Evolutionary conservation across 148 eudicot species (phyloP), one percentile per base, ranked within the genome.

Genomic region (Cornus kousa): DNA sequence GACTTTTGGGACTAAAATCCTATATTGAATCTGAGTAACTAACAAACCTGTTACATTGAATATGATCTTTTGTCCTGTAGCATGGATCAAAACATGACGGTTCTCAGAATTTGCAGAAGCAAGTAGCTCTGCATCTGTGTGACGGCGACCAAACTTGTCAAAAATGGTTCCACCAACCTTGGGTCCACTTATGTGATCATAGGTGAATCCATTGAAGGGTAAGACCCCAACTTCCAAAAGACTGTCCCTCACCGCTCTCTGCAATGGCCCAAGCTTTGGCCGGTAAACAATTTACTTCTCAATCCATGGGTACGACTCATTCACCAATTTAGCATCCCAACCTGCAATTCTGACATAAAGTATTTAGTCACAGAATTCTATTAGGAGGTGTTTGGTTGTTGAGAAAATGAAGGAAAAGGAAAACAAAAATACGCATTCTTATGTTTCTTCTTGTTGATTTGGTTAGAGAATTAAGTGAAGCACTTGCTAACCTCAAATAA

Each of bases 111-210:
- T 83, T 11, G 85, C 94, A 0, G 97, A 86, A 31, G 88, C 83
- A 28, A 95, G 87, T 67, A 96, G 87, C 87, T 96, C 97, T 11
- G 95, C 99, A 9, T 98, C 92, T 13, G 97, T 88, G 89, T 90
- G 95, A 60, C 99, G 94, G 22, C 85, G 91, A 5, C 94, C 99
- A 67, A 68, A 81, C 43, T 83, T 68, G 35, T 92, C 98, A 71
- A 96, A 96, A 28, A 92, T 92, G 11, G 97, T 96, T 37, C 99
- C 99, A 6, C 99, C 99, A 65, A 96, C 93, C 79, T 96, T 96
- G 77, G 99, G 93, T 31, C 99, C 99, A 46, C 86, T 93, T 31
- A 92, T 74, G 68, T 96, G 99, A 71, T 96, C 99, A 73, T 83
- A 96, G 10, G 99, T 96, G 84, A 90, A 93, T 7, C 99, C 99